A percentile compares a stretch with the other conserved stretches of the same genome.
Conservation (phyloP, 345 rosid species). For the Populus davidiana region DNA sequence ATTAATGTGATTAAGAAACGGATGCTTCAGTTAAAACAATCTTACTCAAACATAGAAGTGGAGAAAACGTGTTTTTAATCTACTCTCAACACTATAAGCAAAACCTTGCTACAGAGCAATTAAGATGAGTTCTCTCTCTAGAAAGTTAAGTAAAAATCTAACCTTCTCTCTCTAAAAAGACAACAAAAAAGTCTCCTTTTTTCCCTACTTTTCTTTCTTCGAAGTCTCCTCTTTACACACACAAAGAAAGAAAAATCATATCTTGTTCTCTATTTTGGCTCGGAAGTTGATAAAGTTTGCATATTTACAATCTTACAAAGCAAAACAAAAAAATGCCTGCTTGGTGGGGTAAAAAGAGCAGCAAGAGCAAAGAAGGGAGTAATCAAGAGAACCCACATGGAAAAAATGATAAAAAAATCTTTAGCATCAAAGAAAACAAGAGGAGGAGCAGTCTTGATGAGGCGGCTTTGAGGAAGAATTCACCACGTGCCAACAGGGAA, state of each 20-base stretch:
- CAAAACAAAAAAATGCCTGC: conserved; percentile 52
- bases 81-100: too few species aligned
- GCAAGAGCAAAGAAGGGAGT: conserved; percentile 54
- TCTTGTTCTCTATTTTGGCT: neutral
- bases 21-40: too few species aligned
- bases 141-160: neutral
- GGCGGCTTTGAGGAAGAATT: conserved; percentile 28
- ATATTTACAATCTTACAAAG: neutral
- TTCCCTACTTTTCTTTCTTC: conserved; percentile 1
- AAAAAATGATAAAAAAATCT: conserved; percentile 15
- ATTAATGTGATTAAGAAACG: too few species aligned
- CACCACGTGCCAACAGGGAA: conserved; percentile 54
- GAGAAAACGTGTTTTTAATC: too few species aligned
- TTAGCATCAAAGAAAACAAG: conserved; percentile 19
- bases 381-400: conserved; percentile 14
- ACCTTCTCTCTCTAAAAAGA: neutral
- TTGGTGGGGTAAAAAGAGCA: conserved; percentile 70
- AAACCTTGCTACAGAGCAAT: too few species aligned
- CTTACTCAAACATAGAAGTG: too few species aligned
- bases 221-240: conserved; percentile 5
- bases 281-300: neutral
- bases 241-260: neutral
- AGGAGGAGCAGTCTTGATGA: conserved; percentile 42
- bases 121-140: neutral
- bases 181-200: neutral